These are phyloP conservation scores for Backusella circina DNA, from an alignment of 192 early-diverging fungal genomes.

Conservation along the genomic window DNA sequence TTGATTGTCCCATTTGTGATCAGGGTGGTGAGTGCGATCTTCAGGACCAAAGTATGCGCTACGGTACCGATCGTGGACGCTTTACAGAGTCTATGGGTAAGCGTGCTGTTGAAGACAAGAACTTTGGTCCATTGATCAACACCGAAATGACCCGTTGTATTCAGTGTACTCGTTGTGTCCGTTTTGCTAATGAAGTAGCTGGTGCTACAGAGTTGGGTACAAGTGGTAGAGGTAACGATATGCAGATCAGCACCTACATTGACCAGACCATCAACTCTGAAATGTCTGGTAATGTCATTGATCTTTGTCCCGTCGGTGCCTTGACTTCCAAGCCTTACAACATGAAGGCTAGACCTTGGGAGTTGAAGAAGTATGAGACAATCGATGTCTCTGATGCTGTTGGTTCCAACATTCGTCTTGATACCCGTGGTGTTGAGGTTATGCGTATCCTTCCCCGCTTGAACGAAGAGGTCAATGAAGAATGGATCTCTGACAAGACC, in stretches of 20 bases:
- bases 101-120: conserved; percentile 97
- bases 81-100: conserved; percentile 82
- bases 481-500: conserved; percentile 99
- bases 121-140: conserved; percentile 93
- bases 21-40: conserved; percentile 99
- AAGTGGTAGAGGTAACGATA: conserved; percentile 92
- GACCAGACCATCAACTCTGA: conserved; percentile 85
- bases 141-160: conserved; percentile 99
- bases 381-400: conserved; percentile 95
- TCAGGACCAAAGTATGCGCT: conserved; percentile 97
- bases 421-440: conserved; percentile 93
- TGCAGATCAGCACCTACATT: conserved; percentile 98
- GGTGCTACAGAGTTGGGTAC: conserved; percentile 95
- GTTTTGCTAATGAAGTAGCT: conserved; percentile 97
- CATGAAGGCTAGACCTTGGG: conserved; percentile 94
- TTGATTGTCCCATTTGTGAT: conserved; percentile 98
- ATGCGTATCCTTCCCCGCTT: conserved; percentile 93
- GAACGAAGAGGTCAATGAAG: conserved; percentile 98
- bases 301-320: conserved; percentile 97
- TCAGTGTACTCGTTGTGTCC: conserved; percentile 98
- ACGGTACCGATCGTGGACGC: conserved; percentile 90
- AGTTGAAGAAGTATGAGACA: conserved; percentile 92
- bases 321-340: conserved; percentile 96
- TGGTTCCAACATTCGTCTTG: conserved; percentile 93
- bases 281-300: conserved; percentile 96